These are phyloP conservation scores for Diatrype stigma DNA, from an alignment of 2,329 filamentous ascomycete genomes.

Conservation along the genomic window DNA sequence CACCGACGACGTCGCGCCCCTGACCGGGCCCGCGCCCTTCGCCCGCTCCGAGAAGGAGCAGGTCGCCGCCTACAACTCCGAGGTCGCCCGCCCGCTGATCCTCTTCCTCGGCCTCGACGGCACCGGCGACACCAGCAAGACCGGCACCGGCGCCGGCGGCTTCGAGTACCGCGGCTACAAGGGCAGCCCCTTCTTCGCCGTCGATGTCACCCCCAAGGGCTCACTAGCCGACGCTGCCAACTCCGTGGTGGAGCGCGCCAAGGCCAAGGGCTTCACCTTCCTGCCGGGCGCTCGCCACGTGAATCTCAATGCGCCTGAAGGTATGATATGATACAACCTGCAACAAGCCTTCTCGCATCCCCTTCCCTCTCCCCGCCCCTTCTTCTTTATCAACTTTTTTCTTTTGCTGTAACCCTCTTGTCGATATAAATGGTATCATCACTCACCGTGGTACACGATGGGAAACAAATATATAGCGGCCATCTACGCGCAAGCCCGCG, in stretches of 20 bases:
- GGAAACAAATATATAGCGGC: too few relatives aligned
- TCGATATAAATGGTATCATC: too few relatives aligned
- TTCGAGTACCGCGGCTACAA: slow-evolving; percentile 66
- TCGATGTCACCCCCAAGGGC: slow-evolving; percentile 78
- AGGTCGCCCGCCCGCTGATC: slow-evolving; percentile 61
- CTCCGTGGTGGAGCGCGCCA: slow-evolving; percentile 53
- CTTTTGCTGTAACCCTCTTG: too few relatives aligned
- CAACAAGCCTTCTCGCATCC: too few relatives aligned
- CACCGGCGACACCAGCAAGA: too few relatives aligned
- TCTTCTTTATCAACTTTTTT: too few relatives aligned
- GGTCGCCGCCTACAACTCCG: slow-evolving; percentile 70
- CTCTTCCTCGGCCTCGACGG: slow-evolving; percentile 82
- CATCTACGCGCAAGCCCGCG: slow-evolving; percentile 83
- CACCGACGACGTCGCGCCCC: slow-evolving; percentile 62
- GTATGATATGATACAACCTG: slow-evolving; percentile 28
- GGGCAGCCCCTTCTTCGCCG: slow-evolving; percentile 80
- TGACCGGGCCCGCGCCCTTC: slow-evolving; percentile 72
- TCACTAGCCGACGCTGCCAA: slow-evolving; percentile 58
- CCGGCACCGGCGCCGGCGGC: slow-evolving; percentile 33
- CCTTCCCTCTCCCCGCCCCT: too few relatives aligned
- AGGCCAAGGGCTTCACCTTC: slow-evolving; percentile 60
- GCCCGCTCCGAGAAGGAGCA: slow-evolving; percentile 66
- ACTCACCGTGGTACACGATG: too few relatives aligned
- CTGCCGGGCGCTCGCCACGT: slow-evolving; percentile 51
- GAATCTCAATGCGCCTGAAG: slow-evolving; percentile 43